phyloP scores from a whole-genome alignment of 2,329 filamentous ascomycete genomes.

The Diatrype stigma region DNA sequence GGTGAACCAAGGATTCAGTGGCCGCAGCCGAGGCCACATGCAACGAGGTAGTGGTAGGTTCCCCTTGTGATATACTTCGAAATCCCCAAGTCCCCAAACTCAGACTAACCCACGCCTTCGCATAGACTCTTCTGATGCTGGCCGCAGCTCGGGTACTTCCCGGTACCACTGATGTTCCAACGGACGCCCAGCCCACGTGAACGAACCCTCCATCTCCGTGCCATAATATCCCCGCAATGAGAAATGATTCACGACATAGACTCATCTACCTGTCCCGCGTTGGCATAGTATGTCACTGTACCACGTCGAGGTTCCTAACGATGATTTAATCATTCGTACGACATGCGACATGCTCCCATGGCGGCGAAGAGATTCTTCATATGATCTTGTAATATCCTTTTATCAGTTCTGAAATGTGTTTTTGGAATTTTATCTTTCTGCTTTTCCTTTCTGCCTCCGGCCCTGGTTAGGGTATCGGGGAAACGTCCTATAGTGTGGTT shows the following conservation, averaged over 20 bases:
- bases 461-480: conserved; percentile 15
- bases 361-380: conserved; percentile 15
- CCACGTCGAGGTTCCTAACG: conserved; percentile 11
- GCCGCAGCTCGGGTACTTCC: conserved; percentile 25
- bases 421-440: conserved; percentile 14
- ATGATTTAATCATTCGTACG: conserved; percentile 3
- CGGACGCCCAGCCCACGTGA: neutral
- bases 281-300: conserved; percentile 11
- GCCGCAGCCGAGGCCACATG: conserved; percentile 55
- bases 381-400: conserved; percentile 29
- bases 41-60: conserved; percentile 57
- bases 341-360: conserved; percentile 10
- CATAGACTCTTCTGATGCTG: conserved; percentile 29
- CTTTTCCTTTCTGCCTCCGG: conserved; percentile 10
- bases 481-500: conserved; percentile 14
- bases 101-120: conserved; percentile 9
- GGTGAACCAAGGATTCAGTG: conserved; percentile 45
- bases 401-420: conserved; percentile 16
- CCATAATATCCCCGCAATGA: conserved; percentile 18
- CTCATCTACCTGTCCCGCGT: conserved; percentile 20
- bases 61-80: neutral
- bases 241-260: conserved; percentile 35
- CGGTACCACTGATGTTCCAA: conserved; percentile 24
- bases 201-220: conserved; percentile 17
- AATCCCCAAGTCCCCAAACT: neutral